Conservation (phyloP, 176 grass and related monocot genomes). For the Oryza glumipatula region DNA sequence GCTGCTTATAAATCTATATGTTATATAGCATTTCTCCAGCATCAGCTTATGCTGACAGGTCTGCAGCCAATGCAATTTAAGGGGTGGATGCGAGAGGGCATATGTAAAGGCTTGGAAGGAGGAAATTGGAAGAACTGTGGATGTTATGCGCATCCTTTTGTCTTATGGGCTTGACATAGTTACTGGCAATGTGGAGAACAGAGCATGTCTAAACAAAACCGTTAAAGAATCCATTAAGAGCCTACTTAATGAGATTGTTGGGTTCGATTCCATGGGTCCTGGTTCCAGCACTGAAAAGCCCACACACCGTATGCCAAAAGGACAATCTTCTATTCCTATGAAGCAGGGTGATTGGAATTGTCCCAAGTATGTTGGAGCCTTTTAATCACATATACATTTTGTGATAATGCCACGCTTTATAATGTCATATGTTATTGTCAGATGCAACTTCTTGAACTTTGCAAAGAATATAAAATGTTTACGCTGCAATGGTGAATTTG, state of each 20-base stretch:
- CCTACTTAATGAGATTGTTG: slow-evolving; percentile 65
- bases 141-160: slow-evolving; percentile 87
- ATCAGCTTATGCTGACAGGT: slow-evolving; percentile 63
- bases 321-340: slow-evolving; percentile 57
- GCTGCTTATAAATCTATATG: slow-evolving; percentile 32
- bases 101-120: slow-evolving; percentile 75
- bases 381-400: not conserved
- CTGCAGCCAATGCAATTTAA: slow-evolving; percentile 84
- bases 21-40: slow-evolving; percentile 20
- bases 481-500: slow-evolving; percentile 76
- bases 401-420: slow-evolving; percentile 14
- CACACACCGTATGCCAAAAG: slow-evolving; percentile 40
- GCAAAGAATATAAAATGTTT: slow-evolving; percentile 95
- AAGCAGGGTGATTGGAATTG: slow-evolving; percentile 97
- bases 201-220: slow-evolving; percentile 68
- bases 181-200: slow-evolving; percentile 73
- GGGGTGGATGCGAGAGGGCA: slow-evolving; percentile 83
- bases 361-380: slow-evolving; percentile 58
- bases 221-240: slow-evolving; percentile 79
- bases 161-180: slow-evolving; percentile 75
- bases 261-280: slow-evolving; percentile 58
- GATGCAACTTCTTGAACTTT: slow-evolving; percentile 97
- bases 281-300: slow-evolving; percentile 45
- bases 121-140: slow-evolving; percentile 87
- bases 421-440: slow-evolving; percentile 35